Percentiles rank a stretch among this genome's conserved stretches.
phyloP scores from a whole-genome alignment of 2,329 filamentous ascomycete genomes.

The Hymenoscyphus repandus region DNA sequence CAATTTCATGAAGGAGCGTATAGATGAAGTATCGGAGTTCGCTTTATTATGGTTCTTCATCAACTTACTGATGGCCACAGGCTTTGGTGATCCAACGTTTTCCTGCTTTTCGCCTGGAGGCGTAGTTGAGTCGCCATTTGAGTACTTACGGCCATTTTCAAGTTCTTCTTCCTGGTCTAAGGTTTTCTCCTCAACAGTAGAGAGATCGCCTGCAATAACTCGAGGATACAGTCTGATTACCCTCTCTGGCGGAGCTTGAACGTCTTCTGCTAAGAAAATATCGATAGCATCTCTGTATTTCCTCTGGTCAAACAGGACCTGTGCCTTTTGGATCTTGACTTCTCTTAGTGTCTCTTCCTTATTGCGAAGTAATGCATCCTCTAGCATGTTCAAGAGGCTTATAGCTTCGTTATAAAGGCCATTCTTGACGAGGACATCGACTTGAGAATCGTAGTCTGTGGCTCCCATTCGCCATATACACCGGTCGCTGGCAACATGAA shows the following conservation, averaged over 20 bases:
- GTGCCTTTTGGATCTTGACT: conserved; percentile 88
- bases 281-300: conserved; percentile 85
- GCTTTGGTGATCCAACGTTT: conserved; percentile 24
- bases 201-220: conserved; percentile 76
- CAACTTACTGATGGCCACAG: conserved; percentile 38
- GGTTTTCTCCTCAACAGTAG: conserved; percentile 48
- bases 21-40: conserved; percentile 47
- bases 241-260: conserved; percentile 81
- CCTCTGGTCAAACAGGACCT: conserved; percentile 72
- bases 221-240: conserved; percentile 82
- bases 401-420: conserved; percentile 84
- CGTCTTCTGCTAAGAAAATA: conserved; percentile 69
- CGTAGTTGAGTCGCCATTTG: conserved; percentile 31
- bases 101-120: conserved; percentile 17
- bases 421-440: conserved; percentile 71
- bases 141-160: conserved; percentile 32
- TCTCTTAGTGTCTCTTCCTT: conserved; percentile 77
- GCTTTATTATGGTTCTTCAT: conserved; percentile 31
- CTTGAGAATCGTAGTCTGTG: conserved; percentile 83
- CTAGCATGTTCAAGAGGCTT: conserved; percentile 81
- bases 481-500: conserved; percentile 86
- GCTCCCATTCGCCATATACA: conserved; percentile 95
- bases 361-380: conserved; percentile 81
- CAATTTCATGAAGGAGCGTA: conserved; percentile 52
- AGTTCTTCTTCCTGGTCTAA: conserved; percentile 28